Evolutionary conservation across 345 rosid genomes (phyloP).

Genomic region (Aurinia saxatilis): DNA sequence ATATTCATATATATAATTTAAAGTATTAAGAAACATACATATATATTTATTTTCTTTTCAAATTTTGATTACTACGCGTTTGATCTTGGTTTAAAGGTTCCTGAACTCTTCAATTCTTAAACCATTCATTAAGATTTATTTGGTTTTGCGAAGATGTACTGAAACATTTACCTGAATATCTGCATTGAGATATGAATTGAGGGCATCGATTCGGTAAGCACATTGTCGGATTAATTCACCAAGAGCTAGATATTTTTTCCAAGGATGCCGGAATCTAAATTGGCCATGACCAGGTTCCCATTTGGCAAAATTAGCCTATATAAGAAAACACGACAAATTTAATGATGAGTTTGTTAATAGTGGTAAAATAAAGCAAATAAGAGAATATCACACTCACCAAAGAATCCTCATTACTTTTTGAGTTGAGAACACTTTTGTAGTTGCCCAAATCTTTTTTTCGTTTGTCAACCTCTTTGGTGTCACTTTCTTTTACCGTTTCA

Average conservation of each 20-base stretch:
- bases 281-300: constrained; percentile 87
- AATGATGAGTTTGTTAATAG: not conserved
- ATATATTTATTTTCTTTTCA: too few species aligned
- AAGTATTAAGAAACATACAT: too few species aligned
- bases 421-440: constrained; percentile 49
- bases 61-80: too few species aligned
- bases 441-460: constrained; percentile 33
- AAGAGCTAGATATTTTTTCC: constrained; percentile 57
- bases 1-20: too few species aligned
- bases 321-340: not conserved
- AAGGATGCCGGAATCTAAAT: constrained; percentile 67
- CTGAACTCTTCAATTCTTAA: too few species aligned
- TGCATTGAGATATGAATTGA: constrained; percentile 39
- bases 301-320: constrained; percentile 66
- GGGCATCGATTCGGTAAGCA: constrained; percentile 55
- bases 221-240: constrained; percentile 50
- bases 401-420: constrained; percentile 59
- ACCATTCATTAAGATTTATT: too few species aligned
- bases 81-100: too few species aligned
- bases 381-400: constrained; percentile 41
- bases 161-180: constrained; percentile 35
- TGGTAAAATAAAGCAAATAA: constrained; percentile 5
- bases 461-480: constrained; percentile 22
- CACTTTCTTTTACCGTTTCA: constrained; percentile 18
- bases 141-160: too few species aligned